Evolutionary conservation across 2,329 filamentous ascomycete genomes (phyloP), one percentile per base, ranked within the genome.

Genomic region (Apiospora aurea): DNA sequence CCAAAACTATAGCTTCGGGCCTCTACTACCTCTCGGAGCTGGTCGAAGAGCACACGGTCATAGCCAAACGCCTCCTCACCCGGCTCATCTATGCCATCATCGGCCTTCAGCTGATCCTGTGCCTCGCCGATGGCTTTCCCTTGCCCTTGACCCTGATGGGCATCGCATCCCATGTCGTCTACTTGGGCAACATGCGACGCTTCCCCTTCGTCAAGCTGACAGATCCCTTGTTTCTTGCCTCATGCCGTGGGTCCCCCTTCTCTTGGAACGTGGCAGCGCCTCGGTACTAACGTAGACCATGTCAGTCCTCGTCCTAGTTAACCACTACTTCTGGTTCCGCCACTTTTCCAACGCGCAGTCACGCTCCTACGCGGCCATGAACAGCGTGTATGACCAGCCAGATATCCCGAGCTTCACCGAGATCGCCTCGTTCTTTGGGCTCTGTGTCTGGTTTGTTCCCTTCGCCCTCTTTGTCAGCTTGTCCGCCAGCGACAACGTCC

Each of bases 21-120:
- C 91, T 99, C 38, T 99, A 99, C 85, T 99, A 99, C 82, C 92
- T 99, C 70, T 98, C 96, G 34, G 96, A 99, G 82, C 91, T 98
- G 18, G 96, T 99, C 73, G 96, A 99, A 84, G 96, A 99, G 82
- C 96, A 99, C 81, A 98, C 96, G 4, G 96, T 98, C 14, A 84
- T 97, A 74, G 93, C 95, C 16, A 97, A 97, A 81, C 94, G 92
- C 72, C 86, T 98, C n/a, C 87, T 99, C 70, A 93, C 89, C 46
- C 91, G 90, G 57, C 87, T 98, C 71, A 98, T 98, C 78, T 97
- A 97, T 84, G 85, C 84, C 74, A 90, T 97, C 75, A 92, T 98
- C 73, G 88, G 78, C 43, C 81, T 95, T 8, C 96, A 98, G 81
- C 73, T 91, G 13, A 83, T 96, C 4, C 90, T 98, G 13, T 91